Evolutionary conservation across 164 flowering plant species (phyloP).

Genomic region (Liriodendron chinense): DNA sequence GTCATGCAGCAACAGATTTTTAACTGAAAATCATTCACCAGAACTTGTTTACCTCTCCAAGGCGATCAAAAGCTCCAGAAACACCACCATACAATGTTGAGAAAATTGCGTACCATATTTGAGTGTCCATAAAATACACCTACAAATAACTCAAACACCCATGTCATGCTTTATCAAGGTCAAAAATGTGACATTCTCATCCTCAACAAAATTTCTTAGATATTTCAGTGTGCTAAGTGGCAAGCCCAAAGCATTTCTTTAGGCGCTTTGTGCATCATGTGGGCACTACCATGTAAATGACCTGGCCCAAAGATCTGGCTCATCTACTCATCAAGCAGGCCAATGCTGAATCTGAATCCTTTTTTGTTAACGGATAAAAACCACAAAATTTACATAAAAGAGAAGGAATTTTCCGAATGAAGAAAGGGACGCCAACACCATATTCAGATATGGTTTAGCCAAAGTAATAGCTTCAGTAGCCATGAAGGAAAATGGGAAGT

Average conservation of each 20-base stretch:
- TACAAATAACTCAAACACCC: slow-evolving; percentile 27
- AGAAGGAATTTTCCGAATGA: not conserved
- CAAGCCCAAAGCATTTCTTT: not conserved
- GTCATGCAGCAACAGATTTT: not conserved
- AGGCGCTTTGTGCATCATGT: not conserved
- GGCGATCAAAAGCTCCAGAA: slow-evolving; percentile 86
- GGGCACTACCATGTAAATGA: no score
- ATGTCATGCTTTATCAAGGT: not conserved
- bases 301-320: no score
- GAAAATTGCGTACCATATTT: slow-evolving; percentile 92
- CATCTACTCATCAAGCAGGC: no score
- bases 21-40: not conserved
- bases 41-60: slow-evolving; percentile 72
- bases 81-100: slow-evolving; percentile 89
- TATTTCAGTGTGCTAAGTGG: not conserved
- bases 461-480: not conserved
- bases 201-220: not conserved
- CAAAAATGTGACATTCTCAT: not conserved
- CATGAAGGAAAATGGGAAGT: not conserved
- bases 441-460: not conserved
- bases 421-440: not conserved
- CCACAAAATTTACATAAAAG: no score
- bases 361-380: not conserved
- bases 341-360: no score
- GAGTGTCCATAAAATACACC: slow-evolving; percentile 98